phyloP scores from a whole-genome alignment of 257 asterid species.

The Cinchona pubescens region DNA sequence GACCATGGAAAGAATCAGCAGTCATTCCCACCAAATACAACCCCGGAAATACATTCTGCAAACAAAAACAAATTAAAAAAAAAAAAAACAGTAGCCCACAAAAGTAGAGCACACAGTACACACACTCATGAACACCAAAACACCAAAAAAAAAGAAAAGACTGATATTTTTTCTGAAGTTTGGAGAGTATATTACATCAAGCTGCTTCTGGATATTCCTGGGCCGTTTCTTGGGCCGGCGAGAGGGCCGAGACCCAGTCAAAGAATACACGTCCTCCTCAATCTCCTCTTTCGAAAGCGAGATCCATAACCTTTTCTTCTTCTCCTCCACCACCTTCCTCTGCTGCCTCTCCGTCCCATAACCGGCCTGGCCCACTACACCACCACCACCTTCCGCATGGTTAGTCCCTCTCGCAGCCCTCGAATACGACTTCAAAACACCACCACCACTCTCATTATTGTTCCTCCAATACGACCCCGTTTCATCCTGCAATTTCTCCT shows the following conservation, averaged over 20 bases:
- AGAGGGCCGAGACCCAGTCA: slow-evolving; percentile 76
- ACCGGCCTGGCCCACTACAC: slow-evolving; percentile 21
- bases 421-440: background rate
- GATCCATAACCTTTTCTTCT: slow-evolving; percentile 73
- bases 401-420: background rate
- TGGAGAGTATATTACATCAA: slow-evolving; percentile 43
- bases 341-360: slow-evolving; percentile 28
- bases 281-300: slow-evolving; percentile 83
- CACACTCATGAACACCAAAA: background rate
- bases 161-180: background rate
- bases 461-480: slow-evolving; percentile 17
- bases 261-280: slow-evolving; percentile 78
- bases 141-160: background rate
- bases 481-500: slow-evolving; percentile 26
- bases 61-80: background rate
- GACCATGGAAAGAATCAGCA: slow-evolving; percentile 50
- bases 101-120: background rate
- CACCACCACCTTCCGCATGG: slow-evolving; percentile 29
- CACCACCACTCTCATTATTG: slow-evolving; percentile 10
- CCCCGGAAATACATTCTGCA: slow-evolving; percentile 70
- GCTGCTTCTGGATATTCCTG: slow-evolving; percentile 61
- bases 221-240: slow-evolving; percentile 78
- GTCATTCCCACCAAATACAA: slow-evolving; percentile 64
- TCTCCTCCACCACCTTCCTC: slow-evolving; percentile 31
- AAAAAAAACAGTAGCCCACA: background rate